Evolutionary conservation across 768 basidiomycete species (phyloP), one percentile per base, ranked within the genome.

Genomic region (Sarcodon sp.): DNA sequence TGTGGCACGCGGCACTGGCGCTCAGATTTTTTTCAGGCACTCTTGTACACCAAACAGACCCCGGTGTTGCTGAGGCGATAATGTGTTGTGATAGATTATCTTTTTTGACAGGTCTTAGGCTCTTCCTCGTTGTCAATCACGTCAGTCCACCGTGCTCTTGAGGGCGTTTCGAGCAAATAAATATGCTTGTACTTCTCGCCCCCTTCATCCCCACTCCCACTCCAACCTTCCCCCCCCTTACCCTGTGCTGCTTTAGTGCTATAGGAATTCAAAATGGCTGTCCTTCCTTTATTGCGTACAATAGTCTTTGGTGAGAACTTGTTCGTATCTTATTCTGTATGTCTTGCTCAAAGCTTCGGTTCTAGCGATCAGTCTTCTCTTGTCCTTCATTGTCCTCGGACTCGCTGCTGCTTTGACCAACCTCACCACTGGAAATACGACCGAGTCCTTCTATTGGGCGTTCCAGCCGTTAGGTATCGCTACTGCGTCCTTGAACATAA

Each of bases 401-500:
- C 13, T 7, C 39, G 7, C 39, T 13, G 39, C 39, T 4, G 21
- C 2, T 27, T 27, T 27, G 39, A 16, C 15, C 39, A 41, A 15
- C 39, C 27, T 41, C 16, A 13, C 7, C 39, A 8, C 7, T 3
- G 13, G 2, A 2, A 13, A 9, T 15, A 4, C 15, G 15, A 16
- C 2, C 39, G 7, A 16, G 13, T 15, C 16, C 27, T 7, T 41
- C 2, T 41, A 41, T 53, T 43, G 46, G 48, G 32, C 12, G 31
- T 59, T 52, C 47, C 46, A 52, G 6, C 50, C 47, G 15, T 46
- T 61, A 8, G 50, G 41, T 31, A 39, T 61, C 27, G 59, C 59
- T 6, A 50, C 54, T 6, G 56, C 52, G 3, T 55, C 46, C 33
- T 46, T 60, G 13, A 51, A 55, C 11, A 35, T 60, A 15, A 7